Base-by-base conservation (phyloP, 805 yeast genomes). In the Candida verbasci region DNA sequence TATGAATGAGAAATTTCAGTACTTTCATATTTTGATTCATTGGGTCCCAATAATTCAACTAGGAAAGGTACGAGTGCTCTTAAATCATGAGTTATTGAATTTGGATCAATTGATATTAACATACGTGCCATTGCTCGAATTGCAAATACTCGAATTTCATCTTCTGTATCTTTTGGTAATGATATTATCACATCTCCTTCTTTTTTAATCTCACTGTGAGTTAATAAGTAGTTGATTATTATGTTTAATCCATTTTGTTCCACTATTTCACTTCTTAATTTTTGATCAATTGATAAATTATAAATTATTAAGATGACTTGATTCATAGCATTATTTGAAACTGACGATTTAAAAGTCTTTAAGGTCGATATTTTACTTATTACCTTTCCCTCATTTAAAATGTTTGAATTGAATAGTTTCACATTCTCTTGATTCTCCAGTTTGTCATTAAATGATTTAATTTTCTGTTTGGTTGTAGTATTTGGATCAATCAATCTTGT, bases 51-150 rank as follows among this genome's bases (percentile, higher is more conserved):
- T 7, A 71, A 49, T 34, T 73, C 75, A 21, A 73, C 63, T 29
- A 78, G 52, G 41, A 74, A 76, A 0, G 78, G 75, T 8, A 74
- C 48, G 17, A 70, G 54, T 0, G 74, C 63, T n/a, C 58, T 52
- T 5, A 61, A 47, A 24, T 68, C 70, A 34, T 54, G 59, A 34
- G 66, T 62, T 0, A 70, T 60, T 6, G 66, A 29, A 0, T 47
- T 37, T 0, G 79, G 78, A 37, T 74, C 56, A 24, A 61, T 66
- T 22, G 68, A 58, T 7, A 73, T 63, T 23, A 74, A 49, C 8
- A 76, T 54, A 34, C 62, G 62, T 1, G 78, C 69, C n/a, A 76
- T 44, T 1, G 72, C 43, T 29, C 70, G 51, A 3, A 73, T 54
- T 0, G 74, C 74, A 14, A 40, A 30, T 3, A 63, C 37, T 38